These are phyloP conservation scores for Dryadomyces quercivorus DNA, from an alignment of 2,329 filamentous ascomycete species.

Conservation along the genomic window DNA sequence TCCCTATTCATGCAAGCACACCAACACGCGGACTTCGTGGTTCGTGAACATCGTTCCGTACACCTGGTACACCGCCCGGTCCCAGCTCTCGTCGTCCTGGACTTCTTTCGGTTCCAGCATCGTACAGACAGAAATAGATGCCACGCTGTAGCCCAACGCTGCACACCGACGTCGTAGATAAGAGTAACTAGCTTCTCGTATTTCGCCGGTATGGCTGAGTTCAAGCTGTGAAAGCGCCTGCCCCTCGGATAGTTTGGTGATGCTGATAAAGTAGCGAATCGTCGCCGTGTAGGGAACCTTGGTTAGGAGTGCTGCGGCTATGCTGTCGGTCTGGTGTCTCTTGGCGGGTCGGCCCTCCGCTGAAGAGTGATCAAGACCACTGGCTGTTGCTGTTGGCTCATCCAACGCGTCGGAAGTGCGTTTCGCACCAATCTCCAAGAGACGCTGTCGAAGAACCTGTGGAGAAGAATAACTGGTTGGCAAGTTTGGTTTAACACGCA, in stretches of 20 bases:
- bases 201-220: slow-evolving; percentile 2
- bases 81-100: slow-evolving; percentile 2
- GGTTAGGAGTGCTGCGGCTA: not conserved
- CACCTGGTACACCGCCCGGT: slow-evolving; percentile 3
- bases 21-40: slow-evolving; percentile 6
- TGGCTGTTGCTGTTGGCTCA: not conserved
- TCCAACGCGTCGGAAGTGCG: not conserved
- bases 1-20: not conserved
- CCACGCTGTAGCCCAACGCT: not conserved
- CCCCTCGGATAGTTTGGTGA: not conserved
- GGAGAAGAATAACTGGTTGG: too few relatives aligned
- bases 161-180: not conserved
- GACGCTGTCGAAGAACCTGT: not conserved
- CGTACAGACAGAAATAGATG: slow-evolving; percentile 2
- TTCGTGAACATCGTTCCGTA: slow-evolving; percentile 4
- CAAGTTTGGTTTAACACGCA: not conserved
- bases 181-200: slow-evolving; percentile 5
- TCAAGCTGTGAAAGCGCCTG: slow-evolving; percentile 4
- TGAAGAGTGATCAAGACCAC: too few relatives aligned
- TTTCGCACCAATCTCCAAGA: not conserved
- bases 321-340: not conserved
- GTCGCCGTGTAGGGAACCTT: not conserved
- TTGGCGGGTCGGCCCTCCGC: not conserved
- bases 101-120: slow-evolving; percentile 3
- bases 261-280: slow-evolving; percentile 7